A percentile compares a stretch with the other conserved stretches of the same genome.
These are phyloP conservation scores for Apodospora peruviana DNA, from an alignment of 495 filamentous ascomycete species.

Conservation along the genomic window DNA sequence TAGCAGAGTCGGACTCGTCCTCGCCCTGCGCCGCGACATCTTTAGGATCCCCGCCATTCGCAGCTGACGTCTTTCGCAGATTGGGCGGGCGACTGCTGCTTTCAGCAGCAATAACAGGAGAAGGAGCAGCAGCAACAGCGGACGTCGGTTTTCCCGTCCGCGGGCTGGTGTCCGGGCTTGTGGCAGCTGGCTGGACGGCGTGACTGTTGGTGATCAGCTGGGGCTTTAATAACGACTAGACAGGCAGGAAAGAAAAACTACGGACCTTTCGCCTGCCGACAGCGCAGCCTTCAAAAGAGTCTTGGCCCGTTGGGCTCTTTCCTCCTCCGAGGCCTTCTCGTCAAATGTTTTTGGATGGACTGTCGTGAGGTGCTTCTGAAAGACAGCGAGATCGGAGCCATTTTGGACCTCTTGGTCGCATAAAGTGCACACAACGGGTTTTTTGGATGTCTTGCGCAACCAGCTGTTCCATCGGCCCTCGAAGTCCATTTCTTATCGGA, in stretches of 20 bases:
- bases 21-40: slow-evolving; percentile 16
- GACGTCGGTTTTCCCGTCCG: neutral
- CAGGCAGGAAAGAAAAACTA: neutral
- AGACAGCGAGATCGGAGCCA: neutral
- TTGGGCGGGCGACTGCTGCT: slow-evolving; percentile 5
- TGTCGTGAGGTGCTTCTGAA: slow-evolving; percentile 1
- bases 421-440: neutral
- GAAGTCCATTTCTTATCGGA: neutral
- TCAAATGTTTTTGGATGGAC: neutral
- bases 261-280: neutral
- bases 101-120: neutral
- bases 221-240: neutral
- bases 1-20: slow-evolving; percentile 19
- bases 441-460: neutral
- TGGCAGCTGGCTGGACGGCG: neutral
- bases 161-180: neutral
- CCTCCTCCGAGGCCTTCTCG: slow-evolving; percentile 7
- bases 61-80: slow-evolving; percentile 3
- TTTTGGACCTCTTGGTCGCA: neutral
- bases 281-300: neutral
- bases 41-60: too few species aligned
- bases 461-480: neutral
- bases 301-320: slow-evolving; percentile 1
- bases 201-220: neutral
- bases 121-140: slow-evolving; percentile 2